phyloP scores from a whole-genome alignment of 2,329 filamentous ascomycete species.

The Samsoniella hepiali region DNA sequence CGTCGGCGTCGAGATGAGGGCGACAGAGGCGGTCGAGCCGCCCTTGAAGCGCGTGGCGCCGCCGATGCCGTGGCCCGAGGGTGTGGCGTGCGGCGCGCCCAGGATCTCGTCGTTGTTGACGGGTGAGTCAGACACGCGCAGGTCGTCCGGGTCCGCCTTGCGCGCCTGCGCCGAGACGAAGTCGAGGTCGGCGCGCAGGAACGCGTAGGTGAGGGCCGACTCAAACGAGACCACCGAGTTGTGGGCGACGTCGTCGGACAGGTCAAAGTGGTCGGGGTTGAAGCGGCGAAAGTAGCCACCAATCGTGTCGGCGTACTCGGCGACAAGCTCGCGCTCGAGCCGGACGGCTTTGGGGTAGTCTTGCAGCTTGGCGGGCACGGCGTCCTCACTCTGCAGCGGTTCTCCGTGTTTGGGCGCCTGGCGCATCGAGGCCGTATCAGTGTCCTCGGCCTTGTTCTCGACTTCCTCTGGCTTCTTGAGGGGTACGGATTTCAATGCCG shows the following conservation, averaged over 20 bases:
- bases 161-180: slow-evolving; percentile 86
- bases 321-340: slow-evolving; percentile 68
- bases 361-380: slow-evolving; percentile 49
- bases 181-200: slow-evolving; percentile 89
- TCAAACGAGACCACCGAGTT: slow-evolving; percentile 60
- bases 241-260: slow-evolving; percentile 32
- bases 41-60: slow-evolving; percentile 80
- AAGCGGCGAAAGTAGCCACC: slow-evolving; percentile 95
- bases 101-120: slow-evolving; percentile 84
- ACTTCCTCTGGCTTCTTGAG: slow-evolving; percentile 50
- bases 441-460: slow-evolving; percentile 34
- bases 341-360: slow-evolving; percentile 61
- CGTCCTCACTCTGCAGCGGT: slow-evolving; percentile 37
- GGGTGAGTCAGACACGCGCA: slow-evolving; percentile 67
- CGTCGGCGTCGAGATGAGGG: slow-evolving; percentile 86
- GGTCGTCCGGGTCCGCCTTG: slow-evolving; percentile 72
- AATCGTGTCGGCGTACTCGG: slow-evolving; percentile 76
- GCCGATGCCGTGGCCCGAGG: slow-evolving; percentile 63
- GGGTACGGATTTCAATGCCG: slow-evolving; percentile 37
- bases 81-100: slow-evolving; percentile 54
- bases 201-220: slow-evolving; percentile 83
- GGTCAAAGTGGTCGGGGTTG: slow-evolving; percentile 70
- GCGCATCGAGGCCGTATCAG: slow-evolving; percentile 34
- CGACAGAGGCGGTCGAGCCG: slow-evolving; percentile 87
- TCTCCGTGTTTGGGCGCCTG: slow-evolving; percentile 34